phyloP scores from a whole-genome alignment of 2,329 filamentous ascomycete genomes.

The Aureobasidium sp. region DNA sequence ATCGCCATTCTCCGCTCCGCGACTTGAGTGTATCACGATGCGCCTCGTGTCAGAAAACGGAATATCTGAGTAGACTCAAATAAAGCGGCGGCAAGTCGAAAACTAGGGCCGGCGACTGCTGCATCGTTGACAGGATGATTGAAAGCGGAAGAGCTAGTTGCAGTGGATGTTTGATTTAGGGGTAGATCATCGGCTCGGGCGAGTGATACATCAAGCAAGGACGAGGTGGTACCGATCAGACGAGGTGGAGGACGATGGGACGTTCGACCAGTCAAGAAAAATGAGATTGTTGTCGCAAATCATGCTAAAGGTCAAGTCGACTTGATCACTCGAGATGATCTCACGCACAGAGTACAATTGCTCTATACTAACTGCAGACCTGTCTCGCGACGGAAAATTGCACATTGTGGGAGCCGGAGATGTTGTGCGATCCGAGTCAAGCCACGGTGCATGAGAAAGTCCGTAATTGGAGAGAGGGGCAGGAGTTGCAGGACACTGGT shows the following conservation, averaged over 20 bases:
- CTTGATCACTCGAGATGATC: background rate
- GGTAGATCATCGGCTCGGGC: background rate
- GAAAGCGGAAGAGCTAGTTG: conserved; percentile 2
- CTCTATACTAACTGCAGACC: background rate
- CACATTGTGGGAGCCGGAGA: background rate
- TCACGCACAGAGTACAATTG: background rate
- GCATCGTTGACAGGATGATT: conserved; percentile 2
- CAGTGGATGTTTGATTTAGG: background rate
- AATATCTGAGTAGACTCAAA: background rate
- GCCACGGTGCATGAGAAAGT: background rate
- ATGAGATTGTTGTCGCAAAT: background rate
- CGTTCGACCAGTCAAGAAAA: background rate
- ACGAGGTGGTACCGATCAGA: background rate
- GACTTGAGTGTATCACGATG: background rate
- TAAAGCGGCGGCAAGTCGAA: background rate
- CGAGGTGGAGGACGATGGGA: background rate
- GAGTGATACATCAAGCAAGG: background rate
- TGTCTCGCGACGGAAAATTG: background rate
- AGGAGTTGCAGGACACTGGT: background rate
- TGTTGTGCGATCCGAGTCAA: background rate
- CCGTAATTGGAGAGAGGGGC: conserved; percentile 1
- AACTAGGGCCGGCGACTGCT: background rate
- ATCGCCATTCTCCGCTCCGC: background rate
- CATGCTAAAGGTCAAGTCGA: background rate
- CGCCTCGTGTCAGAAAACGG: background rate